Evolutionary conservation across 2,329 filamentous ascomycete genomes (phyloP), one percentile per base, ranked within the genome.

Genomic region (Aspergillus calidoustus): DNA sequence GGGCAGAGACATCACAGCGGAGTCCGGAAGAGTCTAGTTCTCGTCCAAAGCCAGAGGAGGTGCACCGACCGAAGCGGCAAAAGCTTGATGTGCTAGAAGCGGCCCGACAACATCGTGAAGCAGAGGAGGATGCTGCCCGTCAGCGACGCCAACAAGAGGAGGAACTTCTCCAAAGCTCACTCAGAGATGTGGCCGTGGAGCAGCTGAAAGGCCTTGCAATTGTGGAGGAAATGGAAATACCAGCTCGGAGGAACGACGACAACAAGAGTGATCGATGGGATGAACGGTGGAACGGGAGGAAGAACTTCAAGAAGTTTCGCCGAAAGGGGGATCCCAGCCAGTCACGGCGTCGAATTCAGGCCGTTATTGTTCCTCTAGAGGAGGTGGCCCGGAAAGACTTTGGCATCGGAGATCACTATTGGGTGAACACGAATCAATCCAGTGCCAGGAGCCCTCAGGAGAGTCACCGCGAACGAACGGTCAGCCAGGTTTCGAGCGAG

Each of bases 271-370:
- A 43, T 22, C 84, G 91, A 46, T 97, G 94, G 93, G 87, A 97
- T 67, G 88, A 92, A 0, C 84, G 84, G 44, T 99, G 95, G 95
- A 96, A 97, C 73, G 95, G 94, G 0, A 85, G 94, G 48, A 94
- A 92, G 77, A 98, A 99, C 72, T 99, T 97, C 80, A 99, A 99
- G 76, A 91, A 87, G 69, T 99, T 99, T 72, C 63, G 77, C 43
- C 69, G 74, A 51, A 73, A 74, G 59, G 69, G 76, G 67, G 71
- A 74, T 64, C 56, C 76, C 0, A 68, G 72, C 7, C 68, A 67
- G 53, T 68, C 71, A 52, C 77, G 79, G n/a, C 76, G 78, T 38
- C 77, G 79, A 38, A 68, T 79, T 4, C 82, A 83, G 62, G 81
- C 80, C 17, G 83, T 91, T 38, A 90, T 96, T 44, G 86, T 97